A percentile compares a stretch with the other conserved stretches of the same genome.
Evolutionary conservation across 179 eudicot species (phyloP).

Genomic region (Beta lomatogona): DNA sequence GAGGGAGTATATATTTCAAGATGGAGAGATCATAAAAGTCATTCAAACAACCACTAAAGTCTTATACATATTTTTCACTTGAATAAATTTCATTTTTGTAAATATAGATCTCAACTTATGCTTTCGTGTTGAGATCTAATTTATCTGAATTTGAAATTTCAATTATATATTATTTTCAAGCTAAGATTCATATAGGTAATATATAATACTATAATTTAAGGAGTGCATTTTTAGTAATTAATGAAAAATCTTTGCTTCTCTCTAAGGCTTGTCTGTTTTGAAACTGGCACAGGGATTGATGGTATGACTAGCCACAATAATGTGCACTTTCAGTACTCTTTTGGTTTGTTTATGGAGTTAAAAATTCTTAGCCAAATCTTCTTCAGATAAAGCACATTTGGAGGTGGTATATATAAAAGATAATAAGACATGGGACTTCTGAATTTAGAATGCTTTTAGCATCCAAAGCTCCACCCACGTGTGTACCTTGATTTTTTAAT

Average conservation of each 20-base stretch:
- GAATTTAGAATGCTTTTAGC: constrained; percentile 31
- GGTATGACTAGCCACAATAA: constrained; percentile 9
- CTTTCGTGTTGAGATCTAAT: not conserved
- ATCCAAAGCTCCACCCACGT: constrained; percentile 40
- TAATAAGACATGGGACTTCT: constrained; percentile 15
- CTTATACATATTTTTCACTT: too few species aligned
- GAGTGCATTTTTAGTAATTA: not conserved
- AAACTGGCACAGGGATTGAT: constrained; percentile 14
- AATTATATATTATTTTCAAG: too few species aligned
- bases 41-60: too few species aligned
- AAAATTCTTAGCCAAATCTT: constrained; percentile 23
- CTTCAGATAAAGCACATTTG: constrained; percentile 11
- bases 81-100: too few species aligned
- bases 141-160: too few species aligned
- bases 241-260: constrained; percentile 8
- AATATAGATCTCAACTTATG: not conserved
- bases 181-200: not conserved
- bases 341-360: not conserved
- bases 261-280: constrained; percentile 26
- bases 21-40: too few species aligned
- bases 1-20: too few species aligned
- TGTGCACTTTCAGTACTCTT: constrained; percentile 15
- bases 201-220: too few species aligned
- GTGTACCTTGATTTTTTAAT: constrained; percentile 25
- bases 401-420: not conserved